A percentile compares a stretch with the other conserved stretches of the same genome.
Conservation (phyloP, 306 rosid species). For the Citrullus colocynthis region DNA sequence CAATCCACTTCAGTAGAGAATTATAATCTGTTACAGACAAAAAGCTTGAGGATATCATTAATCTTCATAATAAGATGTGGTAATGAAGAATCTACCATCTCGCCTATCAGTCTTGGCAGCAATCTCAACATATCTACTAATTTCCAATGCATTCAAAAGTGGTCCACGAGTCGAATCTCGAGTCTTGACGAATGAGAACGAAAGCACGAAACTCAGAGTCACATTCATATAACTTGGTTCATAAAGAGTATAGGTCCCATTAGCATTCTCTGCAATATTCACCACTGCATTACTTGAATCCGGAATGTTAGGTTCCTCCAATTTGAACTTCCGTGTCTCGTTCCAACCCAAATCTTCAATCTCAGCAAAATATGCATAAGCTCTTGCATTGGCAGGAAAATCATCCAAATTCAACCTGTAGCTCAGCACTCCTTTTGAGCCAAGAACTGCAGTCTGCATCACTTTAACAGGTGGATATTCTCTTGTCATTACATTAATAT, state of each 20-base stretch:
- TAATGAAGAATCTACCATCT: conserved; percentile 50
- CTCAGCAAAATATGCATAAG: conserved; percentile 79
- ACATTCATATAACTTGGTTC: conserved; percentile 97
- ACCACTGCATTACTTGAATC: conserved; percentile 80
- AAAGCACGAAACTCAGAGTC: conserved; percentile 65
- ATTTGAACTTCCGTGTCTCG: conserved; percentile 68
- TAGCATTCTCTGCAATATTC: conserved; percentile 92
- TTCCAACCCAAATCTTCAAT: conserved; percentile 55
- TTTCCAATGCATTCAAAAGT: conserved; percentile 77
- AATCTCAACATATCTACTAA: conserved; percentile 55
- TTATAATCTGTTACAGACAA: not conserved
- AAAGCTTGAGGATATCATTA: not conserved
- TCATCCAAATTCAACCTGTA: conserved; percentile 75
- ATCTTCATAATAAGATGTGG: not conserved
- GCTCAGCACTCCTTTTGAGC: conserved; percentile 48
- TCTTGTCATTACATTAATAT: conserved; percentile 41
- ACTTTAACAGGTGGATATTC: conserved; percentile 77
- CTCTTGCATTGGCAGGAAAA: conserved; percentile 79
- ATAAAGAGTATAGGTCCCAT: conserved; percentile 78
- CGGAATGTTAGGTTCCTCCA: conserved; percentile 47
- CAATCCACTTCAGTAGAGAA: conserved; percentile 11
- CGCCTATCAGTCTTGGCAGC: conserved; percentile 43
- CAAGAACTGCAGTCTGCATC: conserved; percentile 84
- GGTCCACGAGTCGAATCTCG: conserved; percentile 76
- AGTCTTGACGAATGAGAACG: conserved; percentile 66